phyloP scores from a whole-genome alignment of 2,329 filamentous ascomycete species.

The Moelleriella libera region DNA sequence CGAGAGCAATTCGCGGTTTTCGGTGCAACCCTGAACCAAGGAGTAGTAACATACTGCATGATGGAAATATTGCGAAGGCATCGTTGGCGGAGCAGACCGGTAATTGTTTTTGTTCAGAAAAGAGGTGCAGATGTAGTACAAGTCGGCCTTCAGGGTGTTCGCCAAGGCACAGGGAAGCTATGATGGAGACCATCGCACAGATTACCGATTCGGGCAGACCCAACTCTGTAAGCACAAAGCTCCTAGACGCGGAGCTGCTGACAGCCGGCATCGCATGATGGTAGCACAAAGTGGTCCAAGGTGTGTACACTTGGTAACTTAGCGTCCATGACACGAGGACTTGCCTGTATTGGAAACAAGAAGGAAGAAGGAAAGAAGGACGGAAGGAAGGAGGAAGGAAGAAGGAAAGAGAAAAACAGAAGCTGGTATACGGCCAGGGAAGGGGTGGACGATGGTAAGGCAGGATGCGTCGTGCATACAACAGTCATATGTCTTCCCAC shows the following conservation, averaged over 20 bases:
- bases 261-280: background rate
- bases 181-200: slow-evolving; percentile 2
- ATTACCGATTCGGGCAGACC: slow-evolving; percentile 2
- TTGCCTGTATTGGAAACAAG: background rate
- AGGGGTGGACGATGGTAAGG: background rate
- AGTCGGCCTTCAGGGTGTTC: background rate
- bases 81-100: no score
- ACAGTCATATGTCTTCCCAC: no score
- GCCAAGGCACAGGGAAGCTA: background rate
- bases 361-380: background rate
- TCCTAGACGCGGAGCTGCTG: background rate
- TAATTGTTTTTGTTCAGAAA: no score
- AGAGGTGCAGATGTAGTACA: no score
- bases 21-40: no score
- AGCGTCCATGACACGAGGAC: background rate
- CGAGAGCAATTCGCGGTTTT: no score
- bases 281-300: no score
- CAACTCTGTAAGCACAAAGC: background rate
- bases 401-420: background rate
- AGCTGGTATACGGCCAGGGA: background rate
- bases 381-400: background rate
- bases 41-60: no score
- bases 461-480: background rate
- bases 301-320: no score
- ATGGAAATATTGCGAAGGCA: no score